Base-by-base conservation (phyloP, 441 rosid species). In the Corymbia calophylla region DNA sequence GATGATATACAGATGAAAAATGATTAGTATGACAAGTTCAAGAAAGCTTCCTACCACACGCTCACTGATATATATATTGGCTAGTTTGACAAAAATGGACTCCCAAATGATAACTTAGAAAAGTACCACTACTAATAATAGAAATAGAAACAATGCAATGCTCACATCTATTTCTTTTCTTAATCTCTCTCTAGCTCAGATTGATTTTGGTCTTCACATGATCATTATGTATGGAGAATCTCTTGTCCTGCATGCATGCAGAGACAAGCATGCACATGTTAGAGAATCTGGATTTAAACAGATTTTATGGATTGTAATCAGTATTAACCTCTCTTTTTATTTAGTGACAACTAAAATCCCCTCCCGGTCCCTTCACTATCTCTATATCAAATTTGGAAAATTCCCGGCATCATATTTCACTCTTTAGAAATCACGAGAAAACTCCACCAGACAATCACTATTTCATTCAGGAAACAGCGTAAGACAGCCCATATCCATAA, bases 31-130 rank as follows among this genome's bases (percentile, higher is more conserved):
- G 82, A 85, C 60, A 60, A 87, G 19, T 23, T 86, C 60, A 66
- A 86, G 88, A 86, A 88, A 73, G 87, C 88, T 88, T 90, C 88
- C 90, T 56, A 87, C 60, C 81, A 90, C 39, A 81, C 49, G 49
- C 58, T 88, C 87, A 54, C 85, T n/a, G 81, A 82, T 53, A 66
- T 5, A 81, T 31, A 90, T 87, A 39, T 39, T 81, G 55, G 70
- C 70, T 29, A 29, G 17, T 62, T 62, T 62, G 68, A 62, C 68
- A 62, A 62, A 60, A 12, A 27, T 29, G 70, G n/a, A 29, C 18
- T 62, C 44, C 44, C 44, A 39, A 39, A 39, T 39, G 44, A 39
- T 39, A 39, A 39, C 44, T 39, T 39, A 39, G 44, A 39, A 39
- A 39, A 39, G 44, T 15, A 62, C 18, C 32, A 62, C 18, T 29